Base-by-base conservation (phyloP, 371 early-diverging fungal genomes). In the Mucor plumbeus region DNA sequence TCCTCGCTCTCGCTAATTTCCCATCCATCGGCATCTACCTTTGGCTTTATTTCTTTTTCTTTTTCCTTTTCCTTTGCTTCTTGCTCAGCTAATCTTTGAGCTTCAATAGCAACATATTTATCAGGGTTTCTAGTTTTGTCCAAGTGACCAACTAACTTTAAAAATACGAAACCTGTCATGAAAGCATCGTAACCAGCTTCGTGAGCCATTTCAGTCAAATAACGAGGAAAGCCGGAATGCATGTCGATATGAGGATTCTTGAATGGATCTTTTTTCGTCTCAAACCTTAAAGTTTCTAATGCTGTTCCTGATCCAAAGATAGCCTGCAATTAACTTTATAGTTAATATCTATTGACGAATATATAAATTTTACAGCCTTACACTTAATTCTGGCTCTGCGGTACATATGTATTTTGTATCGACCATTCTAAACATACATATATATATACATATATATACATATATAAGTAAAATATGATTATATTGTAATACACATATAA, bases 141-240 rank as follows among this genome's bases (percentile, higher is more conserved):
- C 7, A 83, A 31, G 55, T 73, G 74, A 8, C 73, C 71, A 9
- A 67, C 55, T 26, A 83, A 56, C 19, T 72, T 77, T 44, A 83
- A 62, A 35, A 79, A 80, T 0, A 74, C 79, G 8, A 65, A 43
- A 7, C 97, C 97, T 7, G 97, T 96, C 63, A 90, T 82, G 60
- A 89, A 95, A 0, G 96, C 92, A 70, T 97, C 97, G 68, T 90
- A 97, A 3, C 95, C 97, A 17, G 97, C 97, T 73, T 97, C 95
- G 71, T 97, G 97, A 41, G 87, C 84, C 64, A 72, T 84, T 26
- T 76, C 80, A 19, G 71, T 69, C 4, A 80, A 26, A 55, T 84
- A 84, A 2, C 78, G 75, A 47, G 80, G 74, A 44, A 77, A 81
- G 11, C 63, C 78, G 57, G 74, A 60, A 19, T 78, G 73, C 69